Conservation (phyloP, 345 rosid species). For the Passiflora organensis region DNA sequence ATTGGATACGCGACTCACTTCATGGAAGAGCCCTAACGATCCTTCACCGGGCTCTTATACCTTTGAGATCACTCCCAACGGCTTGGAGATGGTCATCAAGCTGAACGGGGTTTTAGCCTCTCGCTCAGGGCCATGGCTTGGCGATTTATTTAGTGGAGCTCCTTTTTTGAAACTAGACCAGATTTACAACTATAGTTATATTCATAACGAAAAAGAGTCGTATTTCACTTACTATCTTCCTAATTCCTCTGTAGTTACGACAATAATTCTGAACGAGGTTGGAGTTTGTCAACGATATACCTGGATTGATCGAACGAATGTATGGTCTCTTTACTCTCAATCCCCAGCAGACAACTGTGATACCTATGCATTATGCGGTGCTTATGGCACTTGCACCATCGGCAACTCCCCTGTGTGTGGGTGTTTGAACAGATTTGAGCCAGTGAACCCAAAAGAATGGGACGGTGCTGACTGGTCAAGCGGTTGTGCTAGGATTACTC, state of each 20-base stretch:
- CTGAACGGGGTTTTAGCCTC: background rate
- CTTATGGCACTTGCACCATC: slow-evolving; percentile 4
- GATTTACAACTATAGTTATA: background rate
- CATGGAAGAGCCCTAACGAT: slow-evolving; percentile 2
- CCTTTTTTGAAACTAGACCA: slow-evolving; percentile 3
- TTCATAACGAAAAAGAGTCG: background rate
- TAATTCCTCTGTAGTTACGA: background rate
- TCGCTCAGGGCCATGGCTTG: slow-evolving; percentile 4
- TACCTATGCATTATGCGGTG: slow-evolving; percentile 2
- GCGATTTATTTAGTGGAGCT: slow-evolving; percentile 1
- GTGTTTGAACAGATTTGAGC: slow-evolving; percentile 1
- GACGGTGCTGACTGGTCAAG: slow-evolving; percentile 3
- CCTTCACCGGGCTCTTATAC: background rate
- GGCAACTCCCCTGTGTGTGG: background rate
- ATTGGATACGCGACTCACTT: background rate
- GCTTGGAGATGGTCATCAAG: slow-evolving; percentile 1
- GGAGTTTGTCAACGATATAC: background rate
- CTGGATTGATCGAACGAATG: background rate
- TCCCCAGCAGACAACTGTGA: slow-evolving; percentile 5
- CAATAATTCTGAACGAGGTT: background rate
- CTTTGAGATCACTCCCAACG: background rate
- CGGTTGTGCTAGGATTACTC: slow-evolving; percentile 1
- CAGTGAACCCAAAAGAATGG: background rate
- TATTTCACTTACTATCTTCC: slow-evolving; percentile 6
- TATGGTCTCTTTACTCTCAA: background rate